phyloP scores from a whole-genome alignment of 2,329 filamentous ascomycete genomes.

The Pezicula rhizophila region DNA sequence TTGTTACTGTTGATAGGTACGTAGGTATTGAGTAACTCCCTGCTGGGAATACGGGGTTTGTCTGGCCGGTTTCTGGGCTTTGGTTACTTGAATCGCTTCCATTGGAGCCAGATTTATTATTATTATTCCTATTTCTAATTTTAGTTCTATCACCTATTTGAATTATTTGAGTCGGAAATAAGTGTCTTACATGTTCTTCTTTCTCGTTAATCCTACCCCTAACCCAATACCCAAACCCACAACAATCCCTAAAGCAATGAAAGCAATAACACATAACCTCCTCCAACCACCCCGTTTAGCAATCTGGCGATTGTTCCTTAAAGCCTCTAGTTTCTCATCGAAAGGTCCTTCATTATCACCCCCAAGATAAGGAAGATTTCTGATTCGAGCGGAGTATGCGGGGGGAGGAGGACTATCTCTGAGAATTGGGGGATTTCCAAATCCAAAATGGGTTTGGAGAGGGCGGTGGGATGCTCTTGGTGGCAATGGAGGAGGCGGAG shows the following conservation, averaged over 20 bases:
- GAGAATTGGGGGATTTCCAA: conserved; percentile 9
- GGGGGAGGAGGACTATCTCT: conserved; percentile 18
- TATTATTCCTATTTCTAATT: conserved; percentile 4
- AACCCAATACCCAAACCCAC: conserved; percentile 28
- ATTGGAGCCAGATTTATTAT: background rate
- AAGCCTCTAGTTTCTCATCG: conserved; percentile 16
- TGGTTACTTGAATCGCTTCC: conserved; percentile 12
- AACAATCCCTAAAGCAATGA: conserved; percentile 17
- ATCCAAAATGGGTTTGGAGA: conserved; percentile 8
- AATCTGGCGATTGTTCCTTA: conserved; percentile 23
- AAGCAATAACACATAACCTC: conserved; percentile 21
- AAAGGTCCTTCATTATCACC: conserved; percentile 6
- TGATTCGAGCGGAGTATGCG: conserved; percentile 8
- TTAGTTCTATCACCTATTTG: conserved; percentile 1
- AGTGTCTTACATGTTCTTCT: conserved; percentile 3
- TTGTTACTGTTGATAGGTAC: conserved; percentile 45
- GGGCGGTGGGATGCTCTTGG: conserved; percentile 16
- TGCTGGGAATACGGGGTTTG: conserved; percentile 43
- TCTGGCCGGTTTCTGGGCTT: conserved; percentile 7
- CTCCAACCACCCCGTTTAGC: conserved; percentile 28
- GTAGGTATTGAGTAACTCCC: conserved; percentile 58
- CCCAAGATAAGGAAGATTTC: conserved; percentile 5
- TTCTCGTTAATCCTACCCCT: conserved; percentile 23
- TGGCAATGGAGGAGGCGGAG: conserved; percentile 13
- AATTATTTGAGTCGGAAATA: background rate